These are phyloP conservation scores for Spinacia oleracea DNA, from an alignment of 179 eudicot species.

Conservation along the genomic window DNA sequence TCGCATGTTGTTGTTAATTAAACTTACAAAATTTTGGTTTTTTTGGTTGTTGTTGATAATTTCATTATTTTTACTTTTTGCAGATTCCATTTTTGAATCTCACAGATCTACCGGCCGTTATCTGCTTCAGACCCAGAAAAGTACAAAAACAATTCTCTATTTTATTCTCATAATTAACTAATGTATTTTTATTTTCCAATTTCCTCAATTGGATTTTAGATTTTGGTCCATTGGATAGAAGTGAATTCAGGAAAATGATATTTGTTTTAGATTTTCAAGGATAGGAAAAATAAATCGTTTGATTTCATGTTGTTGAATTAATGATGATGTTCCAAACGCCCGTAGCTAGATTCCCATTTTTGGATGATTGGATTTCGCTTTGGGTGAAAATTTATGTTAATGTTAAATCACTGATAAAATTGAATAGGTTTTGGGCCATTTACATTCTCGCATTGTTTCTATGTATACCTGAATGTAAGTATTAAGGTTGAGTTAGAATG, in stretches of 20 bases:
- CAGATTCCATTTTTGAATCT: constrained; percentile 46
- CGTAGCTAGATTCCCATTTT: not conserved
- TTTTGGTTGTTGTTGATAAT: constrained; percentile 13
- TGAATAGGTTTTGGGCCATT: not conserved
- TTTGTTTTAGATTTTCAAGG: not conserved
- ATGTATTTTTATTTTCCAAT: not conserved
- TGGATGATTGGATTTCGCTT: not conserved
- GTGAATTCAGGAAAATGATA: too few relatives aligned
- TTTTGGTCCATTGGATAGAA: not conserved
- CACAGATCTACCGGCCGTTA: constrained; percentile 49
- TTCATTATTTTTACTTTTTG: constrained; percentile 2
- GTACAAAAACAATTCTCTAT: not conserved
- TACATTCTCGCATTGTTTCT: too few relatives aligned
- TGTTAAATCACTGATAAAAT: not conserved
- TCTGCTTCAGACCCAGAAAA: constrained; percentile 56
- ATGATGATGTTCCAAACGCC: not conserved
- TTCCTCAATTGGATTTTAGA: not conserved
- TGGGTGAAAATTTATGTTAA: not conserved
- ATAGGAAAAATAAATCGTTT: not conserved
- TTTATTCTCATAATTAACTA: not conserved
- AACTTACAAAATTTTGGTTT: not conserved
- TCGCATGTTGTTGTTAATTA: not conserved
- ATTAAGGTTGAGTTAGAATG: not conserved
- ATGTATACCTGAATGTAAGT: not conserved
- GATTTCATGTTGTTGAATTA: not conserved